Conservation (phyloP, 2,329 filamentous ascomycete species). For the Monilinia laxa region DNA sequence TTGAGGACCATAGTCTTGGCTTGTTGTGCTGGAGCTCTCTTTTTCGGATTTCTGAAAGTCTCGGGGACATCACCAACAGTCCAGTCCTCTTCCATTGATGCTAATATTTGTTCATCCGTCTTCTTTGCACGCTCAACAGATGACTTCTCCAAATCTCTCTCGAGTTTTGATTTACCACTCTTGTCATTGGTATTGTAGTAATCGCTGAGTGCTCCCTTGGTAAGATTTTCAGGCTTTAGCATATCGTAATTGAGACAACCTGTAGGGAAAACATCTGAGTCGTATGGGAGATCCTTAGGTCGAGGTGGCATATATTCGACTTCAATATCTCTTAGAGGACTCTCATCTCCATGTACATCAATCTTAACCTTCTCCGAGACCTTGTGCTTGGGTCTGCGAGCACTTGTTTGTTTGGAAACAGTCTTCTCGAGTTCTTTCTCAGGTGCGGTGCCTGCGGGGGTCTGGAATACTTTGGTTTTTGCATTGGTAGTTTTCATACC, state of each 20-base stretch:
- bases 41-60: constrained; percentile 41
- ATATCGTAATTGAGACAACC: constrained; percentile 56
- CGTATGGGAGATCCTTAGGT: constrained; percentile 63
- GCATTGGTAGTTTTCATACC: constrained; percentile 97
- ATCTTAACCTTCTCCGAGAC: constrained; percentile 59
- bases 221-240: constrained; percentile 57
- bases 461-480: constrained; percentile 69
- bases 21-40: constrained; percentile 32
- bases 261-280: constrained; percentile 66
- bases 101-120: constrained; percentile 65
- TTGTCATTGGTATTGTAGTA: constrained; percentile 63
- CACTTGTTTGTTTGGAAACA: constrained; percentile 53
- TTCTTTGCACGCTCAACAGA: constrained; percentile 46
- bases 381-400: constrained; percentile 56
- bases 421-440: constrained; percentile 63
- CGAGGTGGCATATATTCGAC: constrained; percentile 87
- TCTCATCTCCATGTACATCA: constrained; percentile 58
- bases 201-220: constrained; percentile 47
- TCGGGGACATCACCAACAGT: constrained; percentile 57
- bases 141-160: constrained; percentile 59
- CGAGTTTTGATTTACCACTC: constrained; percentile 61
- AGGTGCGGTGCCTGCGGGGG: constrained; percentile 60
- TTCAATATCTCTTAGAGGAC: constrained; percentile 57
- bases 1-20: constrained; percentile 23
- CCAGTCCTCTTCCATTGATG: constrained; percentile 64